Evolutionary conservation across 352 stramenopile species (phyloP).

Genomic region (Nothophytophthora sp.): DNA sequence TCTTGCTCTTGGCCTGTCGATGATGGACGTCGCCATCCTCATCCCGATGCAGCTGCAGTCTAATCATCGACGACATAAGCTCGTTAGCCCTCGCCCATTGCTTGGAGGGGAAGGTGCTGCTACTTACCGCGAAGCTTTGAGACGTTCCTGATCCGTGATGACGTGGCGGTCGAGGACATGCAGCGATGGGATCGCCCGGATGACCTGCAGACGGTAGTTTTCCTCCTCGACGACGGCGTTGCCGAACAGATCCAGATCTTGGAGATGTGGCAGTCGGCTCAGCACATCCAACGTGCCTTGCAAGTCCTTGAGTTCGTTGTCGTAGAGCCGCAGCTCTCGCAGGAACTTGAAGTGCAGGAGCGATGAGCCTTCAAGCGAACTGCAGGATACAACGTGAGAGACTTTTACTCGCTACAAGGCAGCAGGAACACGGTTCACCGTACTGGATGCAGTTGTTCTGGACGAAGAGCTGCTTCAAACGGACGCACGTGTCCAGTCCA

Average conservation of each 20-base stretch:
- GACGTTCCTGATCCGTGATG: conserved; percentile 71
- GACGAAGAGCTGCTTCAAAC: conserved; percentile 88
- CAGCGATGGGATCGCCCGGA: conserved; percentile 72
- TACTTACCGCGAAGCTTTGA: conserved; percentile 35
- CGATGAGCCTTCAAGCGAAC: conserved; percentile 47
- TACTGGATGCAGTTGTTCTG: conserved; percentile 86
- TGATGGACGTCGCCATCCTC: conserved; percentile 14
- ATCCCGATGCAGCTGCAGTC: conserved; percentile 13
- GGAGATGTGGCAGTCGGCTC: conserved; percentile 56
- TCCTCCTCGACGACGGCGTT: conserved; percentile 85
- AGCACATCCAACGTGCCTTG: conserved; percentile 50
- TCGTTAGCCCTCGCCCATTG: not conserved
- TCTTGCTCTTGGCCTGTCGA: conserved; percentile 15
- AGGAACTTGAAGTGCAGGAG: conserved; percentile 79
- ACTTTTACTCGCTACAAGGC: not conserved
- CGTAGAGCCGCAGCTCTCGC: conserved; percentile 71
- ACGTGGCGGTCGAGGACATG: conserved; percentile 79
- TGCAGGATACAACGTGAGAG: no score
- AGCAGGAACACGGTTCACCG: not conserved
- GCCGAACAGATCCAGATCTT: conserved; percentile 80
- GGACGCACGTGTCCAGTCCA: conserved; percentile 80
- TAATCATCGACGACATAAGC: not conserved
- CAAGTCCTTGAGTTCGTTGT: conserved; percentile 84
- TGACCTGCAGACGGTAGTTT: conserved; percentile 84
- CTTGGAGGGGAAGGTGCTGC: not conserved